Evolutionary conservation across 805 yeast species (phyloP).

Genomic region (Debaryomyces maramus): DNA sequence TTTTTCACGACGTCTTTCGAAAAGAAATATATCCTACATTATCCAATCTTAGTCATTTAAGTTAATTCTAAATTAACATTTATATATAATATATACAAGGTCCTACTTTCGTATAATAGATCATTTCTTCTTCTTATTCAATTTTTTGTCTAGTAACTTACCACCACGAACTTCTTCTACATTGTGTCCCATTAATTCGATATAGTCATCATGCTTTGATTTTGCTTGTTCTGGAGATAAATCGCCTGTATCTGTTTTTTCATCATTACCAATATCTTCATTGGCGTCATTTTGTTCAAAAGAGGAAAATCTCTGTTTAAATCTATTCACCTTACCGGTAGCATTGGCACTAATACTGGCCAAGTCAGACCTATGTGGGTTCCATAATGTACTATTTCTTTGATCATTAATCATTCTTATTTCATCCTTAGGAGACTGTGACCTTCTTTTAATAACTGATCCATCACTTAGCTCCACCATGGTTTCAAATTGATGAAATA

Average conservation of each 20-base stretch:
- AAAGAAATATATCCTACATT: not conserved
- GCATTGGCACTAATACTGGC: constrained; percentile 77
- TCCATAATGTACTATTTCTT: constrained; percentile 86
- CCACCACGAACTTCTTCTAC: constrained; percentile 59
- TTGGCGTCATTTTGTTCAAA: constrained; percentile 24
- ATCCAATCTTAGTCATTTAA: not conserved
- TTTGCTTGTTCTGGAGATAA: constrained; percentile 9
- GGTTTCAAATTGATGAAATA: constrained; percentile 86
- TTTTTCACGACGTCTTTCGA: constrained; percentile 2
- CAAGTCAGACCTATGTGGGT: constrained; percentile 78
- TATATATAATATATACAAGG: constrained; percentile 7
- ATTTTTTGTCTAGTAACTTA: constrained; percentile 47
- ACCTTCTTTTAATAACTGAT: constrained; percentile 76
- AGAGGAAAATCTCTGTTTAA: constrained; percentile 62
- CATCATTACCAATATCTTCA: constrained; percentile 19
- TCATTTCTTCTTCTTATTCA: constrained; percentile 36
- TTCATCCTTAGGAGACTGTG: constrained; percentile 87
- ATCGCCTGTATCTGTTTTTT: constrained; percentile 11
- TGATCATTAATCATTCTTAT: constrained; percentile 84
- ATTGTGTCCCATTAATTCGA: constrained; percentile 60
- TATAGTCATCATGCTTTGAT: constrained; percentile 45
- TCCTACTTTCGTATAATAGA: not conserved
- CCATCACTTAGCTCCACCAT: constrained; percentile 93
- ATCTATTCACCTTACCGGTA: constrained; percentile 75
- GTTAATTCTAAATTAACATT: not conserved